A percentile compares a stretch with the other conserved stretches of the same genome.
phyloP scores from a whole-genome alignment of 164 flowering plant genomes.

The Chimonanthus salicifolius region DNA sequence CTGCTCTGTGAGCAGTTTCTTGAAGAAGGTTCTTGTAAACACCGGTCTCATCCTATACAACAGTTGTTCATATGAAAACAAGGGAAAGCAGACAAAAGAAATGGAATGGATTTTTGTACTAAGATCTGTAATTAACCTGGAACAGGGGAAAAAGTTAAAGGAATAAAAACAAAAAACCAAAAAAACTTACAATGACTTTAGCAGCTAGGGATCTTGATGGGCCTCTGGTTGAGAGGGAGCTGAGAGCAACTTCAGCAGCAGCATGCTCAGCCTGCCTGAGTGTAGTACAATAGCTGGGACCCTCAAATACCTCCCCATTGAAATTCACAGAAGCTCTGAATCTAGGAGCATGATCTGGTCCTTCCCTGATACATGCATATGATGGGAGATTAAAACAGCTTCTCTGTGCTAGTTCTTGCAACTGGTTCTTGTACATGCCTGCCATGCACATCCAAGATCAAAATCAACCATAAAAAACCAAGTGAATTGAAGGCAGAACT shows the following conservation, averaged over 20 bases:
- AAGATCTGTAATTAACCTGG: not conserved
- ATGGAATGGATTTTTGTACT: not conserved
- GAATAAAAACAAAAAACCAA: not conserved
- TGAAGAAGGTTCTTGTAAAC: slow-evolving; percentile 51
- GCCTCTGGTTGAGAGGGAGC: slow-evolving; percentile 48
- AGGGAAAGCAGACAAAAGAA: not conserved
- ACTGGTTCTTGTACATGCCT: slow-evolving; percentile 85
- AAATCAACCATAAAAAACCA: not conserved
- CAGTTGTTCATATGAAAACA: not conserved
- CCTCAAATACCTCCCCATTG: slow-evolving; percentile 75
- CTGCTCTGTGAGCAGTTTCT: slow-evolving; percentile 69
- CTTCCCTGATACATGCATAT: slow-evolving; percentile 64
- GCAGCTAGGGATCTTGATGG: slow-evolving; percentile 72
- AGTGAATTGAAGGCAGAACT: not conserved
- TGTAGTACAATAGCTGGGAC: slow-evolving; percentile 63
- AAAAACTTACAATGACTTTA: slow-evolving; percentile 55
- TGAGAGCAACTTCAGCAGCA: slow-evolving; percentile 86
- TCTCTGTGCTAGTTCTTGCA: slow-evolving; percentile 86
- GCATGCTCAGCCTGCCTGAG: slow-evolving; percentile 84
- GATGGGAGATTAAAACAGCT: slow-evolving; percentile 84
- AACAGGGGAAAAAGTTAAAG: not conserved
- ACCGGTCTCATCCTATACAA: slow-evolving; percentile 64
- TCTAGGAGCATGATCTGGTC: slow-evolving; percentile 89
- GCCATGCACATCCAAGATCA: slow-evolving; percentile 3
- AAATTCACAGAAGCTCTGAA: slow-evolving; percentile 80